Percentiles rank a stretch among this genome's conserved stretches.
phyloP scores from a whole-genome alignment of 768 basidiomycete genomes.

The Russula foetens region DNA sequence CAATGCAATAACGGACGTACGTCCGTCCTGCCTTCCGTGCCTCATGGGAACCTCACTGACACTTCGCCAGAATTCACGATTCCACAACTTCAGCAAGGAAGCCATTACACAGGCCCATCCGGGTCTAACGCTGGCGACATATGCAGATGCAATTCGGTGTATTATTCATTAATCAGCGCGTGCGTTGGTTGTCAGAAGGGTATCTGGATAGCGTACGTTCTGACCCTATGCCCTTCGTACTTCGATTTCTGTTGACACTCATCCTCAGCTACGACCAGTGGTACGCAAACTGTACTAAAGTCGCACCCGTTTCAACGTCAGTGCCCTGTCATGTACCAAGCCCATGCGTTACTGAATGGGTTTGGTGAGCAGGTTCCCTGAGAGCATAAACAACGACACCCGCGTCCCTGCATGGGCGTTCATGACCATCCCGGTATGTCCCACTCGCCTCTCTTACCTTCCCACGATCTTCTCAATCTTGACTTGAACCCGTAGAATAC shows the following conservation, averaged over 20 bases:
- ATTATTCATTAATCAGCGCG: conserved; percentile 2
- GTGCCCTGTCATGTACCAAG: not conserved
- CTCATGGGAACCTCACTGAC: not conserved
- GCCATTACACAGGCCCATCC: conserved; percentile 5
- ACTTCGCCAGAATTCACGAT: conserved; percentile 1
- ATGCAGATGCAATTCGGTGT: conserved; percentile 10
- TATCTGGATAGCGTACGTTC: conserved; percentile 2
- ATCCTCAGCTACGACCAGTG: not conserved
- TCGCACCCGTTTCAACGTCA: not conserved
- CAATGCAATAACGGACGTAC: not conserved
- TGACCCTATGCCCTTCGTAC: not conserved
- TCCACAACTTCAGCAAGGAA: not conserved
- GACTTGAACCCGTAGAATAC: not conserved
- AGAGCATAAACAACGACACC: not conserved
- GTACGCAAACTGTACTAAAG: not conserved
- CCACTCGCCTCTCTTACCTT: not conserved
- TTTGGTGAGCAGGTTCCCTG: not conserved
- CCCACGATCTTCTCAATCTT: not conserved
- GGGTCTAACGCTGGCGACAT: not conserved
- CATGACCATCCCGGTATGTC: conserved; percentile 1
- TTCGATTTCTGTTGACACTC: not conserved
- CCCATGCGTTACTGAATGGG: not conserved
- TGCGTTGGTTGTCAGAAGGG: conserved; percentile 9
- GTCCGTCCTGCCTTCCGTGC: not conserved
- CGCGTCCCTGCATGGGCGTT: conserved; percentile 11